These are phyloP conservation scores for Phialophora expanda DNA, from an alignment of 2,329 filamentous ascomycete genomes.

Conservation along the genomic window DNA sequence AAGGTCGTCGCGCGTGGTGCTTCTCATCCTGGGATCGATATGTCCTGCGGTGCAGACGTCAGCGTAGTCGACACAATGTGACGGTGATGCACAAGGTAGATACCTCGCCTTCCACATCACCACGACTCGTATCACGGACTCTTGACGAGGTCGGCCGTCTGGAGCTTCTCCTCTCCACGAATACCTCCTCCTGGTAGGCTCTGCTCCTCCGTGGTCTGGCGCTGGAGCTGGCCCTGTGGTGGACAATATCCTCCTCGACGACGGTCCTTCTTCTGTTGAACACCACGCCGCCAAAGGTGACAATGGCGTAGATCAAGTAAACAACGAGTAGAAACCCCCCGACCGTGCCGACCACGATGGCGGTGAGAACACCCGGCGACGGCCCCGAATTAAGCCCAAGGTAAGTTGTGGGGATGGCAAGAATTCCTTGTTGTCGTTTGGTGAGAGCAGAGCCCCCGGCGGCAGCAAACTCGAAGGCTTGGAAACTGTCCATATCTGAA, in stretches of 20 bases:
- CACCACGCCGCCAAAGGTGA: slow-evolving; percentile 6
- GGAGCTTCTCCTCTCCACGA: slow-evolving; percentile 5
- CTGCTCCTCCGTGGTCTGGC: slow-evolving; percentile 1
- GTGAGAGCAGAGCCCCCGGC: slow-evolving; percentile 7
- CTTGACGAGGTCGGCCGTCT: not conserved
- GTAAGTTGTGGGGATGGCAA: slow-evolving; percentile 67
- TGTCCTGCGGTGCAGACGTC: not conserved
- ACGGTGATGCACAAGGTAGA: not conserved
- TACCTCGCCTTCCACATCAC: slow-evolving; percentile 3
- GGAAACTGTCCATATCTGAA: slow-evolving; percentile 20
- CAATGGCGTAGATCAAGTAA: slow-evolving; percentile 48
- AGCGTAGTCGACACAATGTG: not conserved
- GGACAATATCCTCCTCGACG: slow-evolving; percentile 12
- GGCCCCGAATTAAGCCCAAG: slow-evolving; percentile 58
- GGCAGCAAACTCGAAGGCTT: slow-evolving; percentile 9
- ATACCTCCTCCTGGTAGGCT: slow-evolving; percentile 2
- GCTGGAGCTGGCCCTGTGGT: slow-evolving; percentile 7
- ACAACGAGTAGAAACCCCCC: slow-evolving; percentile 60
- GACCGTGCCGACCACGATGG: slow-evolving; percentile 54
- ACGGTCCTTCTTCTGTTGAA: not conserved
- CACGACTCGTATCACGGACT: not conserved
- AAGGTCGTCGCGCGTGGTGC: not conserved
- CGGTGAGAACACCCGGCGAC: slow-evolving; percentile 52
- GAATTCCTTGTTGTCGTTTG: slow-evolving; percentile 39
- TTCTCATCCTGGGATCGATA: slow-evolving; percentile 6